Percentiles rank a stretch among this genome's conserved stretches.
Evolutionary conservation across 441 rosid genomes (phyloP).

Genomic region (Breynia disticha): DNA sequence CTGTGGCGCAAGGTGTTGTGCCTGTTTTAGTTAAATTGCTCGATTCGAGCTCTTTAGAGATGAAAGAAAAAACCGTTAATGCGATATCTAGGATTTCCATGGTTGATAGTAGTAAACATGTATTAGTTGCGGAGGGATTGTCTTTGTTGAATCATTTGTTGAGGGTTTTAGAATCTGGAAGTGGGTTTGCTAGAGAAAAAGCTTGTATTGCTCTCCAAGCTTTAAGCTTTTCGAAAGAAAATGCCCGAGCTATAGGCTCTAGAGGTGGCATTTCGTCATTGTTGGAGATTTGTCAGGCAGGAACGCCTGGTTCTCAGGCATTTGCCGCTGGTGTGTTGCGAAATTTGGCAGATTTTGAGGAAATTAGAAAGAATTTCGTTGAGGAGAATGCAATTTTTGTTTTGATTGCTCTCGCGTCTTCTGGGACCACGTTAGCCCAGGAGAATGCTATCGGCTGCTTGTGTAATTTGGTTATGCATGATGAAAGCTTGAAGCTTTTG

Average conservation of each 20-base stretch:
- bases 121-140: conserved; percentile 65
- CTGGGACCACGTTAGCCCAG: conserved; percentile 65
- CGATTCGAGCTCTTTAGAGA: conserved; percentile 50
- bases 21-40: conserved; percentile 65
- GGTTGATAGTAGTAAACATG: conserved; percentile 76
- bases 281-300: conserved; percentile 63
- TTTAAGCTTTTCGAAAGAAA: conserved; percentile 32
- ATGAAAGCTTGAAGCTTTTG: conserved; percentile 48
- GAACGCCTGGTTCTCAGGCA: conserved; percentile 79
- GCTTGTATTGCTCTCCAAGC: conserved; percentile 63
- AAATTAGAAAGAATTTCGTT: conserved; percentile 54
- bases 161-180: conserved; percentile 75
- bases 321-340: conserved; percentile 79
- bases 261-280: conserved; percentile 84
- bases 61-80: conserved; percentile 68
- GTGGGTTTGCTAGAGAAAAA: conserved; percentile 58
- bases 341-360: conserved; percentile 47
- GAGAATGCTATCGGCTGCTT: conserved; percentile 84
- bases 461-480: conserved; percentile 46
- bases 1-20: conserved; percentile 81
- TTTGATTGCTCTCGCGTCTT: conserved; percentile 45
- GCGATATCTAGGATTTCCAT: conserved; percentile 61
- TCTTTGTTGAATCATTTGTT: conserved; percentile 60
- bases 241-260: conserved; percentile 71
- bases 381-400: conserved; percentile 63